Conservation (phyloP, 1,284 basidiomycete species). For the Exobasidium rhododendri region DNA sequence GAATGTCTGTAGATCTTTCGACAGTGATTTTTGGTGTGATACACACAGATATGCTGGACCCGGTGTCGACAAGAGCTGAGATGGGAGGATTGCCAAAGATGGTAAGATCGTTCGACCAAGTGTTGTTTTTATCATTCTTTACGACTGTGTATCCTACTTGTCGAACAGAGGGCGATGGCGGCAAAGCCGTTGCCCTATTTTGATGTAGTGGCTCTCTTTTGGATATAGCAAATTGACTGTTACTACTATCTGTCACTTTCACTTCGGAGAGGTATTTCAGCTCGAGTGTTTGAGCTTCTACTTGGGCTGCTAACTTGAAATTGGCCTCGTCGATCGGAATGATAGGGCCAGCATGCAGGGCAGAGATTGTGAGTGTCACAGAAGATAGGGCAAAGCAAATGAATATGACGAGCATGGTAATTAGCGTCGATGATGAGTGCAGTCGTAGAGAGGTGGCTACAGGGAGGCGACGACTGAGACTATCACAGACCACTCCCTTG, state of each 20-base stretch:
- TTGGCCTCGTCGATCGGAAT: too few species aligned
- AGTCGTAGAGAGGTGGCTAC: too few species aligned
- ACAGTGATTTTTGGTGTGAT: too few species aligned
- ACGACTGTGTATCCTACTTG: background rate
- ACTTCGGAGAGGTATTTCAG: background rate
- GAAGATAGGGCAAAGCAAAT: too few species aligned
- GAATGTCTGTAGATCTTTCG: too few species aligned
- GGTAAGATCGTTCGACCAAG: background rate
- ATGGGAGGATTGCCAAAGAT: background rate
- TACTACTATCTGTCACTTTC: background rate
- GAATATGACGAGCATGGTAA: too few species aligned
- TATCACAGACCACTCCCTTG: too few species aligned
- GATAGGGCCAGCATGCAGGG: too few species aligned
- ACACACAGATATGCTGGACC: background rate
- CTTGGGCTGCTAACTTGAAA: background rate
- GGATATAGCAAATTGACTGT: background rate
- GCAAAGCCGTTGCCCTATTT: background rate
- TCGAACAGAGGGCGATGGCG: background rate
- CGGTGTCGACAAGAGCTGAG: background rate
- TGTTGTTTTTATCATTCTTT: background rate
- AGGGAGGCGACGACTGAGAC: too few species aligned
- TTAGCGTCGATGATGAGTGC: too few species aligned
- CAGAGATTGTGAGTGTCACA: too few species aligned
- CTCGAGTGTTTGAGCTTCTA: background rate
- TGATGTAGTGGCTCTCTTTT: too few species aligned